Evolutionary conservation across 1,284 basidiomycete species (phyloP), one percentile per base, ranked within the genome.

Genomic region (Heliocybe sulcata): DNA sequence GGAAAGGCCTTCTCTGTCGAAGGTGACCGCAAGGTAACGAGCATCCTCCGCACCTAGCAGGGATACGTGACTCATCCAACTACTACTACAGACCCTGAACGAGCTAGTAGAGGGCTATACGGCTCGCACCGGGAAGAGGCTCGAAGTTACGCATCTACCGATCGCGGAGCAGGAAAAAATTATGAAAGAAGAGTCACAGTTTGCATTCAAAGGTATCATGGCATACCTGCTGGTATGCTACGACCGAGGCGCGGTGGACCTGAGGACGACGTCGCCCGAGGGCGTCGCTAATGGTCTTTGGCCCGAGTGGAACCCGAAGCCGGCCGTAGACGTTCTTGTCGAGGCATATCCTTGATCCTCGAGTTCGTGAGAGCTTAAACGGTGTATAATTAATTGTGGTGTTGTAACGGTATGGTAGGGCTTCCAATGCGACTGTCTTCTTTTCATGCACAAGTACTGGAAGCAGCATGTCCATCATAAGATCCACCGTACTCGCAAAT

Each of bases 1-100:
- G 55, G 67, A 54, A 58, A 57, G 2, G 63, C 60, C 2, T 66
- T 76, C 60, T 67, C 67, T 31, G 64, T 76, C 20, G 63, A 77
- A 57, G 73, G 74, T 8, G 67, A 72, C 51, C 70, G 68, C 12
- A 62, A 25, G 19, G 61, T 63, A n/a, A n/a, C n/a, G n/a, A n/a
- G 53, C 14, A 56, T 3, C 22, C 25, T 2, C 12, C 27, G 47
- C 8, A 8, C 9, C 23, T 2, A 11, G 16, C 33, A 35, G 12
- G 11, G 14, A 29, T 27, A 14, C 10, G 20, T 10, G 50, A 25
- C 54, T 27, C 14, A 22, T 10, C 2, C 48, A 10, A 38, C 19
- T 33, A 12, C 35, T 29, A n/a, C n/a, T n/a, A n/a, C n/a, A 62
- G 62, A 51, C 59, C 2, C 57, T 62, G 53, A 62, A 63, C 48